Evolutionary conservation across 208 protist genomes (phyloP).

Genomic region (Herpetomonas samuelpessoai): DNA sequence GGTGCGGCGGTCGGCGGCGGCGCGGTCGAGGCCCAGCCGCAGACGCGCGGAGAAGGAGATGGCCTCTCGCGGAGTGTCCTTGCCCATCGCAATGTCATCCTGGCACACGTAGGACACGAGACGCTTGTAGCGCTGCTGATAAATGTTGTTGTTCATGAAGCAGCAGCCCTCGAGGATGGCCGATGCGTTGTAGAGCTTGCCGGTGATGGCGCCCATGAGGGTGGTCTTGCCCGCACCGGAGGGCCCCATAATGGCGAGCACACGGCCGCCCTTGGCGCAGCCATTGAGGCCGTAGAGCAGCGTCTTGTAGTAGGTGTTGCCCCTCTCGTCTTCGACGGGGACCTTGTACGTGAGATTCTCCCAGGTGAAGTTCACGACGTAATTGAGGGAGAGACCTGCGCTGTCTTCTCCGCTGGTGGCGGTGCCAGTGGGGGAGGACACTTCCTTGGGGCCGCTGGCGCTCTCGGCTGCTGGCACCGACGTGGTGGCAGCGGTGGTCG

Average conservation of each 20-base stretch:
- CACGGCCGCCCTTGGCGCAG: slow-evolving; percentile 63
- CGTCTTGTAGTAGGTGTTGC: slow-evolving; percentile 68
- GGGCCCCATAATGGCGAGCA: slow-evolving; percentile 88
- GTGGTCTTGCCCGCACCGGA: slow-evolving; percentile 91
- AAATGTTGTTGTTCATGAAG: slow-evolving; percentile 60
- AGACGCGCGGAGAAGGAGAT: slow-evolving; percentile 81
- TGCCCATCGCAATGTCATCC: slow-evolving; percentile 88
- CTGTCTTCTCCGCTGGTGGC: background rate
- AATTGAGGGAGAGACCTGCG: slow-evolving; percentile 18
- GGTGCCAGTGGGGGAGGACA: background rate
- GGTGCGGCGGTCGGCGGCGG: slow-evolving; percentile 41
- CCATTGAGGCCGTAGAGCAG: slow-evolving; percentile 77
- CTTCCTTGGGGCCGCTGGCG: too few relatives aligned
- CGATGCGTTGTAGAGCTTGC: slow-evolving; percentile 52
- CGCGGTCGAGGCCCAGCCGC: slow-evolving; percentile 58
- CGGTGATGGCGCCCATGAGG: slow-evolving; percentile 62
- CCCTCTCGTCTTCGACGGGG: slow-evolving; percentile 58
- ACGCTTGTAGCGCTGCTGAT: slow-evolving; percentile 65
- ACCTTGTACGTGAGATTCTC: slow-evolving; percentile 85
- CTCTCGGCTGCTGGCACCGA: too few relatives aligned
- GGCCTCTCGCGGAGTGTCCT: slow-evolving; percentile 75
- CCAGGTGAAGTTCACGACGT: slow-evolving; percentile 77
- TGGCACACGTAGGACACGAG: slow-evolving; percentile 87
- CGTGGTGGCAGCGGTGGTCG: too few relatives aligned
- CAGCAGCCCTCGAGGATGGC: slow-evolving; percentile 71